phyloP scores from a whole-genome alignment of 2,329 filamentous ascomycete genomes.

The Fusarium subtropicale region DNA sequence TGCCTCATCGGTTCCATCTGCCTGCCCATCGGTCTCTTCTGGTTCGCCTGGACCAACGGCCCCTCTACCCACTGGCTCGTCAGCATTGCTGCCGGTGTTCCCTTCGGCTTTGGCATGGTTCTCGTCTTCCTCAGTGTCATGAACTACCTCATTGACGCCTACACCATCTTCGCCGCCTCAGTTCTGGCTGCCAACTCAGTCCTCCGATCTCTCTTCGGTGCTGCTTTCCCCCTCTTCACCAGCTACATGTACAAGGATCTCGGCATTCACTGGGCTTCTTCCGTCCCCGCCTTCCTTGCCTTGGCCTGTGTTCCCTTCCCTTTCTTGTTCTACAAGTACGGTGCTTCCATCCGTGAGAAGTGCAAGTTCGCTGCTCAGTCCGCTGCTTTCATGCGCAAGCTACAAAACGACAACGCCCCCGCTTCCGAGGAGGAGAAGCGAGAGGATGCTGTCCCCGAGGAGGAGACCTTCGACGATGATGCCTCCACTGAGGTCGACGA shows the following conservation, averaged over 20 bases:
- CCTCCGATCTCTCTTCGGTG: slow-evolving; percentile 38
- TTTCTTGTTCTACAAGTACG: slow-evolving; percentile 42
- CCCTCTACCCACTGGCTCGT: slow-evolving; percentile 65
- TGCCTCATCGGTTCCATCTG: slow-evolving; percentile 31
- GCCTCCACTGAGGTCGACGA: slow-evolving; percentile 35
- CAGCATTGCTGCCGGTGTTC: slow-evolving; percentile 52
- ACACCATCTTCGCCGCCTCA: slow-evolving; percentile 40
- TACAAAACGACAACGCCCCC: slow-evolving; percentile 18
- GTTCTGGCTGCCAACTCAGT: slow-evolving; percentile 36
- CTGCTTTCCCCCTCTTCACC: slow-evolving; percentile 39
- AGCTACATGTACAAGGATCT: slow-evolving; percentile 37
- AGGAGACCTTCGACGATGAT: slow-evolving; percentile 31
- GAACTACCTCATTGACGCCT: slow-evolving; percentile 42
- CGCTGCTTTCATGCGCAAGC: slow-evolving; percentile 39
- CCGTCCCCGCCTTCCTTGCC: slow-evolving; percentile 33
- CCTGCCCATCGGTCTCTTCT: slow-evolving; percentile 59
- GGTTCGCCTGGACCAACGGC: slow-evolving; percentile 70
- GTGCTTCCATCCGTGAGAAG: slow-evolving; percentile 35
- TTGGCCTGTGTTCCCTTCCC: slow-evolving; percentile 40
- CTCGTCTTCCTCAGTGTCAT: slow-evolving; percentile 51
- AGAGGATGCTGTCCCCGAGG: slow-evolving; percentile 12
- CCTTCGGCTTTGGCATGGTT: slow-evolving; percentile 67
- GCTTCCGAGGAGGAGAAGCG: slow-evolving; percentile 23
- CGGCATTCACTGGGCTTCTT: slow-evolving; percentile 40
- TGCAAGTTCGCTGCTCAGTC: slow-evolving; percentile 41